A percentile compares a stretch with the other conserved stretches of the same genome.
These are phyloP conservation scores for Calocybe indica DNA, from an alignment of 768 basidiomycete genomes.

Conservation along the genomic window DNA sequence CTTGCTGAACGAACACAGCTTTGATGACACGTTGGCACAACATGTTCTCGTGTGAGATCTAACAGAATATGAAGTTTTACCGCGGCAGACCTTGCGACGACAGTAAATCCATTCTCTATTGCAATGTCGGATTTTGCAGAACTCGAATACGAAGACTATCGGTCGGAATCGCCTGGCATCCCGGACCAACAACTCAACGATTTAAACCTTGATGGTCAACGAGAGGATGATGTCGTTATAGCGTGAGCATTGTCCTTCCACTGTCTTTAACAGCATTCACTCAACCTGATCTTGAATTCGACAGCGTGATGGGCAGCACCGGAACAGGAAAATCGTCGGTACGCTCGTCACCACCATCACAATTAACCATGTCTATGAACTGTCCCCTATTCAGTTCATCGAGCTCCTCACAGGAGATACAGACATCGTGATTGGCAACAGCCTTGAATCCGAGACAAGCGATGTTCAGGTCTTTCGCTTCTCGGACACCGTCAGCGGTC, in stretches of 20 bases:
- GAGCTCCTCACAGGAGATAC: conserved; percentile 8
- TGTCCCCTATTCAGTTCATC: conserved; percentile 12
- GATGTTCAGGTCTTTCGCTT: conserved; percentile 13
- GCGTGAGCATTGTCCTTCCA: conserved; percentile 9
- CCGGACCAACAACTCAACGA: too few relatives aligned
- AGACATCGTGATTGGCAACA: conserved; percentile 13
- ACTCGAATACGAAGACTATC: too few relatives aligned
- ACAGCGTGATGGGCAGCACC: conserved; percentile 22
- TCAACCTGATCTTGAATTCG: not conserved
- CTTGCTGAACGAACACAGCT: too few relatives aligned
- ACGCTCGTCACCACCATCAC: not conserved
- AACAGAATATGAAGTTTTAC: too few relatives aligned
- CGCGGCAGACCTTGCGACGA: too few relatives aligned
- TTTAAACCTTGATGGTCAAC: too few relatives aligned
- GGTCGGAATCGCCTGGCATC: too few relatives aligned
- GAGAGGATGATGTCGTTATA: conserved; percentile 12
- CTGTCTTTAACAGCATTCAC: not conserved
- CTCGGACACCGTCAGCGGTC: conserved; percentile 4
- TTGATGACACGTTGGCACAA: too few relatives aligned
- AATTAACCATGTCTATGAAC: not conserved
- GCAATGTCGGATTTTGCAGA: too few relatives aligned
- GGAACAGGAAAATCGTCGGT: conserved; percentile 26
- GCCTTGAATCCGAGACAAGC: conserved; percentile 16
- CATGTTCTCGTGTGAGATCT: too few relatives aligned
- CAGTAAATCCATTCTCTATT: too few relatives aligned